These are phyloP conservation scores for Pseudogymnoascus verrucosus DNA, from an alignment of 2,329 filamentous ascomycete genomes.

Conservation along the genomic window DNA sequence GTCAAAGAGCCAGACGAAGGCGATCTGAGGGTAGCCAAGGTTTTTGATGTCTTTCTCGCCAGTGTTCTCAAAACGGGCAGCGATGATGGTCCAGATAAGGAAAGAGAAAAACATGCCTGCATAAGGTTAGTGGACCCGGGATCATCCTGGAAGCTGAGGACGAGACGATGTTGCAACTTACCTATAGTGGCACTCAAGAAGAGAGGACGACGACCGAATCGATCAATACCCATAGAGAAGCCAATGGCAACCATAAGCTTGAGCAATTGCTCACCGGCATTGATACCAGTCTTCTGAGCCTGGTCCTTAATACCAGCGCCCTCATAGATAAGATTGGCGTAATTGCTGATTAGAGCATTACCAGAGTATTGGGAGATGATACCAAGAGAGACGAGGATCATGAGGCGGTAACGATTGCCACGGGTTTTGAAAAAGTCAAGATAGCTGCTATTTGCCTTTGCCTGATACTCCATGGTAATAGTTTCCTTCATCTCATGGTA, in stretches of 20 bases:
- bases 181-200: constrained; percentile 36
- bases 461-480: constrained; percentile 25
- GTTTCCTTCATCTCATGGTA: constrained; percentile 13
- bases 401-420: constrained; percentile 57
- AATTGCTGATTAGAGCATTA: constrained; percentile 60
- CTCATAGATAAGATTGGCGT: constrained; percentile 54
- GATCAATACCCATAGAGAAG: constrained; percentile 48
- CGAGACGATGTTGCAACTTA: background rate
- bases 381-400: constrained; percentile 54
- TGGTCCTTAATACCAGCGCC: constrained; percentile 48
- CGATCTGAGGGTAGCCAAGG: constrained; percentile 35
- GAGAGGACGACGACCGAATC: constrained; percentile 46
- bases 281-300: constrained; percentile 16
- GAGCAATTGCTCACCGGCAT: constrained; percentile 28
- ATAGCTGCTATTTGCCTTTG: constrained; percentile 45
- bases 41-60: constrained; percentile 24
- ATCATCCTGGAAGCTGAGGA: background rate
- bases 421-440: constrained; percentile 42
- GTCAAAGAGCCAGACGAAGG: constrained; percentile 42
- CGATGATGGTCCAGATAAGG: constrained; percentile 41
- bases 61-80: constrained; percentile 37
- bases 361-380: constrained; percentile 62
- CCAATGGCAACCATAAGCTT: constrained; percentile 49
- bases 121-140: constrained; percentile 20
- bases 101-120: constrained; percentile 36